Evolutionary conservation across 2,329 filamentous ascomycete genomes (phyloP), one percentile per base, ranked within the genome.

Genomic region (Delphinella strobiligena): DNA sequence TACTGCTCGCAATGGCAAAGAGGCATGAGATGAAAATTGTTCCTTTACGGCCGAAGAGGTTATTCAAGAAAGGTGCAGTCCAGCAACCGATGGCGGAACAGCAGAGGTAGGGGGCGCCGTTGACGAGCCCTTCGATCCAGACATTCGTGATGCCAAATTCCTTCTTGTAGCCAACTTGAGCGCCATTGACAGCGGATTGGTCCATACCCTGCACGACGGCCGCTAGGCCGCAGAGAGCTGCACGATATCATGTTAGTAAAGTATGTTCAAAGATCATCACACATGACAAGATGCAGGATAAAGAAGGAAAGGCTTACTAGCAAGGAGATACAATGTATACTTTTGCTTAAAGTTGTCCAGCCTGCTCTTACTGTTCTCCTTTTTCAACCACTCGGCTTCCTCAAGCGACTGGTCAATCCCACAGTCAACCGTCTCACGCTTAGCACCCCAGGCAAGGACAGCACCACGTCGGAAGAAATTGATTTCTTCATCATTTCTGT

Each of bases 1-100:
- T 7, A 27, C 22, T 33, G 36, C 36, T 8, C 5, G 31, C 31
- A 22, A 37, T 35, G 19, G 53, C 31, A 14, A 33, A 33, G 31
- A 27, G 7, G 22, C 22, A 27, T 7, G 22, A 27, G 12, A 27
- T 27, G 22, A 7, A 27, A 12, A 27, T 27, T 12, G 22, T 27
- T 7, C 22, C 22, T 27, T 27, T 27, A 12, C 22, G 22, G 12
- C 22, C 22, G 12, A 27, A 27, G 22, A 7, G 12, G 7, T 12
- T 27, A 12, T 27, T 27, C 22, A 27, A 12, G 12, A 27, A 27
- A 27, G 22, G 22, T 7, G 7, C 22, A 12, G 22, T 27, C 81
- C 82, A 86, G 58, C 80, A 85, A 15, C 80, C 78, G 35, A 80
- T 56, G 32, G 82, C 58, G 3, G 79, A 77, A 47, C 76, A 84